Evolutionary conservation across 1,284 basidiomycete species (phyloP), one percentile per base, ranked within the genome.

Genomic region (Moesziomyces sp.): DNA sequence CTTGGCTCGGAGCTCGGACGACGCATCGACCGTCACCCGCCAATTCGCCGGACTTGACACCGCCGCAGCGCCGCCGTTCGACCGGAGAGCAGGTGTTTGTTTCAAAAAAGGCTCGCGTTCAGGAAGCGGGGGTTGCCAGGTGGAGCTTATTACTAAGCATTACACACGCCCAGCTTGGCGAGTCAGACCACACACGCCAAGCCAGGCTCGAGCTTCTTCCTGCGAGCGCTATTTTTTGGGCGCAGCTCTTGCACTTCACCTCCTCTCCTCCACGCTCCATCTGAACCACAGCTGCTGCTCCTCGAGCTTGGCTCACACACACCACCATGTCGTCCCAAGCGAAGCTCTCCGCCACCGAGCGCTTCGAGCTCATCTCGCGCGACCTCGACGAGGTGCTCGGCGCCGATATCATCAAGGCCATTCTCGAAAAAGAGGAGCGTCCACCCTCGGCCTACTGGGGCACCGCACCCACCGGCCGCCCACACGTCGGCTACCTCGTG

Each of bases 401-500:
- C 45, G 91, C 88, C 9, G 94, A 97, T 58, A 86, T 88, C 52
- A 91, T 99, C 85, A 92, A 93, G 83, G 87, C 89, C 44, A 90
- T 97, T 58, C 87, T 98, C 44, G 88, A 89, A 13, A 92, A 97
- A 38, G 61, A 76, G 35, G 78, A 83, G 43, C 60, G 78, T 5
- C 74, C 80, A 0, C 67, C 66, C 64, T 62, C 54, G 16, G 59
- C 50, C 53, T 78, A 77, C 74, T 79, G 81, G 96, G 95, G 95
- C 51, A 92, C 93, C 24, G 94, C 96, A 16, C 90, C 94, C 1
- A 99, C 96, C 4, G 96, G 96, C 74, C 87, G 94, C 86, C 96
- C 82, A 9, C 96, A 99, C 82, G 91, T 99, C 67, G 97, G 93
- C 13, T 99, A 99, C 88, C 94, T 97, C 84, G 96, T 97, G 0